Evolutionary conservation across 1,139 yeast genomes (phyloP).

Genomic region (Protomyces lactucae-debilis): DNA sequence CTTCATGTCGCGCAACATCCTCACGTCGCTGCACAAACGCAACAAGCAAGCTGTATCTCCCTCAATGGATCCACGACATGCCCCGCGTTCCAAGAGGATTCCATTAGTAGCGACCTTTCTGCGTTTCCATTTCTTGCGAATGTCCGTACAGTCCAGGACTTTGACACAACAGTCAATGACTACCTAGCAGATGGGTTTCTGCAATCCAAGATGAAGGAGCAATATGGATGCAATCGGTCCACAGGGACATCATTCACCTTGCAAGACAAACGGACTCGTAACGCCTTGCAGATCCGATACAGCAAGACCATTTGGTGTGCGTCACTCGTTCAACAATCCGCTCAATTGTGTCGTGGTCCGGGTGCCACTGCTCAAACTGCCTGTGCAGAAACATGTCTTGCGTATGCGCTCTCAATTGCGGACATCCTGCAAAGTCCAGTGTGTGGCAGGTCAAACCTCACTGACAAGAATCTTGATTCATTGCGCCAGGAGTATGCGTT

Average conservation of each 20-base stretch:
- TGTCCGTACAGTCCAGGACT: neutral
- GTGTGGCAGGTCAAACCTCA: neutral
- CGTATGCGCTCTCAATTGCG: constrained; percentile 2
- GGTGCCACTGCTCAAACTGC: constrained; percentile 1
- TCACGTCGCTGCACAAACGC: no score
- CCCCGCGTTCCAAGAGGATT: neutral
- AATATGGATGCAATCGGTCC: neutral
- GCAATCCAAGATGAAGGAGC: neutral
- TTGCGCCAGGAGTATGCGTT: constrained; percentile 20
- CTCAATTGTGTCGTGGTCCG: neutral
- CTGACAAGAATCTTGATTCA: neutral
- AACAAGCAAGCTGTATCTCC: no score
- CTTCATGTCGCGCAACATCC: no score
- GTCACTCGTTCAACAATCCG: constrained; percentile 17
- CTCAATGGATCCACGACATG: neutral
- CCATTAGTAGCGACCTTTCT: neutral
- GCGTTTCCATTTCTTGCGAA: neutral
- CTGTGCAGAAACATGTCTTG: constrained; percentile 27
- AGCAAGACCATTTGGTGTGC: constrained; percentile 26
- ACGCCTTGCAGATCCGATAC: neutral
- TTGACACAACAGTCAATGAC: neutral
- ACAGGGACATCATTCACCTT: neutral
- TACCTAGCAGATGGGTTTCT: neutral
- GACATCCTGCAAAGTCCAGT: constrained; percentile 4
- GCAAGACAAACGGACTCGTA: neutral